Conservation (phyloP, 2,329 filamentous ascomycete species). For the Fonsecaea nubica region DNA sequence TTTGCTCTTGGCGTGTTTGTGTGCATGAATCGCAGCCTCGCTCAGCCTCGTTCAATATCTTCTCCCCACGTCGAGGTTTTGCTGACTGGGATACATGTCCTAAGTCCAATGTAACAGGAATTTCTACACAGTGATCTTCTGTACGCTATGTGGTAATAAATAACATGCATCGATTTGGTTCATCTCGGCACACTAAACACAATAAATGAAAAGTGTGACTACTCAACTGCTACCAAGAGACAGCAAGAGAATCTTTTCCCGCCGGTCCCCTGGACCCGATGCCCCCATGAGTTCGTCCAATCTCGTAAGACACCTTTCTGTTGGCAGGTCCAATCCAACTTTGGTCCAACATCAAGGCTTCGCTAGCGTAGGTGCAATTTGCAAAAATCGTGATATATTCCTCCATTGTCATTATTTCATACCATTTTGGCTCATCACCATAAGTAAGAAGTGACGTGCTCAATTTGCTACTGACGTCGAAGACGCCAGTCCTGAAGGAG, state of each 20-base stretch:
- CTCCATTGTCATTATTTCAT: conserved; percentile 26
- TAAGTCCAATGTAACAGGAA: not conserved
- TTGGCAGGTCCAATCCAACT: conserved; percentile 12
- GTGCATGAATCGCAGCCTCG: not conserved
- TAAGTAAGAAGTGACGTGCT: conserved; percentile 9
- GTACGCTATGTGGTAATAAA: not conserved
- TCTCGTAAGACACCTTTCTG: conserved; percentile 14
- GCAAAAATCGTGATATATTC: conserved; percentile 19
- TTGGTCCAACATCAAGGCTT: conserved; percentile 10
- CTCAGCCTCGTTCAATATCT: not conserved
- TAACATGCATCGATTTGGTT: not conserved
- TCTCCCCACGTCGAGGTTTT: not conserved
- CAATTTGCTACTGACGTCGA: conserved; percentile 32
- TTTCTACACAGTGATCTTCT: not conserved
- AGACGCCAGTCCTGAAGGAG: conserved; percentile 22
- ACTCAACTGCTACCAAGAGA: not conserved
- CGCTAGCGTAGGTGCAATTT: conserved; percentile 19
- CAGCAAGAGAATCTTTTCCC: conserved; percentile 8
- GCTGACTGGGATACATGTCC: not conserved
- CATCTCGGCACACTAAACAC: not conserved
- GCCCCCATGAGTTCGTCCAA: conserved; percentile 3
- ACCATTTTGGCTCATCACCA: conserved; percentile 4
- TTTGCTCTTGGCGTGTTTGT: conserved; percentile 4
- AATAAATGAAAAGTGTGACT: not conserved
- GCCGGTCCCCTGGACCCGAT: not conserved